phyloP scores from a whole-genome alignment of 805 yeast species.

The Wickerhamomyces ciferrii region DNA sequence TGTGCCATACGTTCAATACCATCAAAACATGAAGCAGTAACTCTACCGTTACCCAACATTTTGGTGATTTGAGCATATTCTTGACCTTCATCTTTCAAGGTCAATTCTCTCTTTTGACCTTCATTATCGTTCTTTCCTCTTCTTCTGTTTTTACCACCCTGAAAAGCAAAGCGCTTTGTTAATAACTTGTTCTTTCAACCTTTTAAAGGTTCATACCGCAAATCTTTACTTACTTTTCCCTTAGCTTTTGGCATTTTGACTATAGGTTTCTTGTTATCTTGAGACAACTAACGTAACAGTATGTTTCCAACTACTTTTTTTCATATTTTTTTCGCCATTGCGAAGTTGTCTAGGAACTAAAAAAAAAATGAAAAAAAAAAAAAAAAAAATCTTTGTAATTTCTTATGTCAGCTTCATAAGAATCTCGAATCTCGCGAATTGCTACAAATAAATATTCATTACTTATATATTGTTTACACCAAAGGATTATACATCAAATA shows the following conservation, averaged over 20 bases:
- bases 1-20: constrained; percentile 93
- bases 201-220: not conserved
- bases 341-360: not conserved
- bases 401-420: not conserved
- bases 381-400: not conserved
- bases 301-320: constrained; percentile 2
- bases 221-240: constrained; percentile 34
- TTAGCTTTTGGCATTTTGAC: constrained; percentile 68
- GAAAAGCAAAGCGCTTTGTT: not conserved
- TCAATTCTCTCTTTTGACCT: constrained; percentile 90
- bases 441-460: too few species aligned
- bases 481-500: too few species aligned
- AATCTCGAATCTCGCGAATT: not conserved
- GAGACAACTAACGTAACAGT: not conserved
- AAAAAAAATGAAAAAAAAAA: not conserved
- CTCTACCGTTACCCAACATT: constrained; percentile 98
- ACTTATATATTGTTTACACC: too few species aligned
- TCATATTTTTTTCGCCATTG: constrained; percentile 5
- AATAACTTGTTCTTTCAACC: not conserved
- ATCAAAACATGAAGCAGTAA: constrained; percentile 93
- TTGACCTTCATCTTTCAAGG: constrained; percentile 92
- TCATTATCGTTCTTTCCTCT: constrained; percentile 96
- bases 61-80: constrained; percentile 97
- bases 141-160: constrained; percentile 86
- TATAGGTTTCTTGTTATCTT: constrained; percentile 1